Evolutionary conservation across 2,329 filamentous ascomycete species (phyloP).

Genomic region (Corinectria fuckeliana): DNA sequence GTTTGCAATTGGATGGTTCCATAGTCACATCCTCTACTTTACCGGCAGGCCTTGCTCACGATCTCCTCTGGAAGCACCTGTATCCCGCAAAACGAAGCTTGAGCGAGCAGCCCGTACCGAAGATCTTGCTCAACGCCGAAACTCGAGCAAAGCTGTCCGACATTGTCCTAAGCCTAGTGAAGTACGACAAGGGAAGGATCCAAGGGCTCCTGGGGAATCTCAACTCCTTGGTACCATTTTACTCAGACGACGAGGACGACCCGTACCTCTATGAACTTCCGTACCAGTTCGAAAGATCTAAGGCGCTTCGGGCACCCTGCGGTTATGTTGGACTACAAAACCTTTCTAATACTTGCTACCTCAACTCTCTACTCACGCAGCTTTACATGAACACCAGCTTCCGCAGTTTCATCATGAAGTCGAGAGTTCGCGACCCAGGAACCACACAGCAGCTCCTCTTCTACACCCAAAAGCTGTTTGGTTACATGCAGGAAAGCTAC

Average conservation of each 20-base stretch:
- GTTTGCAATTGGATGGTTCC: constrained; percentile 39
- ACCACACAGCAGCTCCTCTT: constrained; percentile 71
- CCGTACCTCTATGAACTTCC: constrained; percentile 68
- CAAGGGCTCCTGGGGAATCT: constrained; percentile 54
- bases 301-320: constrained; percentile 74
- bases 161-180: constrained; percentile 63
- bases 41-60: constrained; percentile 41
- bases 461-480: constrained; percentile 83
- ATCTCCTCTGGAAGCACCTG: constrained; percentile 68
- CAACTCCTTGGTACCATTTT: constrained; percentile 46
- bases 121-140: constrained; percentile 56
- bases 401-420: constrained; percentile 78
- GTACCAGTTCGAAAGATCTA: constrained; percentile 68
- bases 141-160: constrained; percentile 67
- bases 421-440: constrained; percentile 61
- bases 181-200: constrained; percentile 57
- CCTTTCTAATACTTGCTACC: constrained; percentile 93
- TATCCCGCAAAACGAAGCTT: constrained; percentile 62
- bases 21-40: constrained; percentile 33
- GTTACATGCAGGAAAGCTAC: constrained; percentile 82
- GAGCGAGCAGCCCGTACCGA: constrained; percentile 42
- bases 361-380: constrained; percentile 93
- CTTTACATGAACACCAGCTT: constrained; percentile 95
- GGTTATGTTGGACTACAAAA: constrained; percentile 93
- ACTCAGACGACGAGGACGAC: constrained; percentile 46